phyloP scores from a whole-genome alignment of 2,329 filamentous ascomycete genomes.

The Phaeosphaeriaceae sp. region DNA sequence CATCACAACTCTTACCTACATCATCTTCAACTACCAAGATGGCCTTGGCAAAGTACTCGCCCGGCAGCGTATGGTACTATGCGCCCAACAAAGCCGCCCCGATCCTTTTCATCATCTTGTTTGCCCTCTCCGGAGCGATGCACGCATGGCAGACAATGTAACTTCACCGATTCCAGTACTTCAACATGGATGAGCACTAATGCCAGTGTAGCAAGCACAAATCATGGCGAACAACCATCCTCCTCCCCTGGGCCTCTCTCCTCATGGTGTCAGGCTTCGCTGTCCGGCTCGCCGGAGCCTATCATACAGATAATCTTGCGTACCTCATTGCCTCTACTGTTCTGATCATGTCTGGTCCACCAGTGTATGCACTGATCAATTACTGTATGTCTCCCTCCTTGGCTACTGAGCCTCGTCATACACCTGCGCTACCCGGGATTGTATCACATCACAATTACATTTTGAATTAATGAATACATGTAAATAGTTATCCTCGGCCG shows the following conservation, averaged over 20 bases:
- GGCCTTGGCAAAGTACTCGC: constrained; percentile 43
- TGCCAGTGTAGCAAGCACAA: constrained; percentile 57
- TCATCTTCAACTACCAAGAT: constrained; percentile 18
- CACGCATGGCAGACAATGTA: constrained; percentile 66
- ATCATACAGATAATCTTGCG: constrained; percentile 54
- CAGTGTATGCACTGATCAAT: constrained; percentile 67
- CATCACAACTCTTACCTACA: not conserved
- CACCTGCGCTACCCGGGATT: no score
- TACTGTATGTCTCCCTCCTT: constrained; percentile 50
- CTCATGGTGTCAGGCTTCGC: constrained; percentile 65
- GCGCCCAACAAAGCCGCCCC: constrained; percentile 63
- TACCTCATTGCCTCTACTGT: constrained; percentile 52
- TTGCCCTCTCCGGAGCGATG: constrained; percentile 53
- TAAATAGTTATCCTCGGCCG: constrained; percentile 63
- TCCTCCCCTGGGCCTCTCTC: constrained; percentile 62
- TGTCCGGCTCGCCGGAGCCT: constrained; percentile 61
- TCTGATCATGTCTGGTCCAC: constrained; percentile 53
- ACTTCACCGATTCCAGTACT: constrained; percentile 28
- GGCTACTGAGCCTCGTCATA: no score
- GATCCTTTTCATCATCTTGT: constrained; percentile 60
- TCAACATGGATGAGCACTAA: not conserved
- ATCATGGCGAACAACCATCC: constrained; percentile 62
- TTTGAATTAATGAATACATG: no score
- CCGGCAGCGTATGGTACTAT: constrained; percentile 52
- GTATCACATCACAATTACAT: no score